A percentile compares a stretch with the other conserved stretches of the same genome.
These are phyloP conservation scores for Nevesoporus exiguus DNA, from an alignment of 768 basidiomycete species.

Conservation along the genomic window DNA sequence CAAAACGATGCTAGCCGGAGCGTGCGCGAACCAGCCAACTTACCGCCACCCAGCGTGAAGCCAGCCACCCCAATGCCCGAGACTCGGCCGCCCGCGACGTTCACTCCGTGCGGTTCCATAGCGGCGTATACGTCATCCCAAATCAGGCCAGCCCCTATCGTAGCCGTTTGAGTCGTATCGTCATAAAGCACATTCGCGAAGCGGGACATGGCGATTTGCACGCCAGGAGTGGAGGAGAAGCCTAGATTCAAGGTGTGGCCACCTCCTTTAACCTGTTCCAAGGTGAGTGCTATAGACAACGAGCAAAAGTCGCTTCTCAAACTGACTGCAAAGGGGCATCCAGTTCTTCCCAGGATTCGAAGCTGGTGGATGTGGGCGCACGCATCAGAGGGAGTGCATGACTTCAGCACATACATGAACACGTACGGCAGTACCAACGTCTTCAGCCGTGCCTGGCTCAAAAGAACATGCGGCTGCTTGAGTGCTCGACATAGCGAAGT, in stretches of 20 bases:
- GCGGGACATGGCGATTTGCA: conserved; percentile 53
- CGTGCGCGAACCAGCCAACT: conserved; percentile 2
- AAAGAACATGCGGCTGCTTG: conserved; percentile 50
- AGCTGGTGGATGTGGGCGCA: conserved; percentile 35
- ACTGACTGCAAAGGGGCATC: conserved; percentile 54
- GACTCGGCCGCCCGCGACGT: conserved; percentile 58
- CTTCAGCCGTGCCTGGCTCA: conserved; percentile 54
- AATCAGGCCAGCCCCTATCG: conserved; percentile 41
- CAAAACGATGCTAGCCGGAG: background rate
- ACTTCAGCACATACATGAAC: background rate
- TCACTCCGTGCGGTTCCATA: conserved; percentile 46
- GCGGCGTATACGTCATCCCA: conserved; percentile 68
- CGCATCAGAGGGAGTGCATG: background rate
- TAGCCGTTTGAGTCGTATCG: conserved; percentile 36
- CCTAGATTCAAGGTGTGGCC: conserved; percentile 54
- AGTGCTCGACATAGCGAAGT: conserved; percentile 49
- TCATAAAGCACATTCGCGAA: conserved; percentile 48
- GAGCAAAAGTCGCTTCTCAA: background rate
- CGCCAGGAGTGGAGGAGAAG: conserved; percentile 58
- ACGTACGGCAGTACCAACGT: conserved; percentile 48
- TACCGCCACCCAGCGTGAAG: conserved; percentile 57
- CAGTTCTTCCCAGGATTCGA: conserved; percentile 39
- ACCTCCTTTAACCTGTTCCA: conserved; percentile 56
- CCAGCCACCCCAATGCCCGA: conserved; percentile 59
- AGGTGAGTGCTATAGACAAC: background rate